Conservation (phyloP, 306 rosid species). For the Psophocarpus tetragonolobus region DNA sequence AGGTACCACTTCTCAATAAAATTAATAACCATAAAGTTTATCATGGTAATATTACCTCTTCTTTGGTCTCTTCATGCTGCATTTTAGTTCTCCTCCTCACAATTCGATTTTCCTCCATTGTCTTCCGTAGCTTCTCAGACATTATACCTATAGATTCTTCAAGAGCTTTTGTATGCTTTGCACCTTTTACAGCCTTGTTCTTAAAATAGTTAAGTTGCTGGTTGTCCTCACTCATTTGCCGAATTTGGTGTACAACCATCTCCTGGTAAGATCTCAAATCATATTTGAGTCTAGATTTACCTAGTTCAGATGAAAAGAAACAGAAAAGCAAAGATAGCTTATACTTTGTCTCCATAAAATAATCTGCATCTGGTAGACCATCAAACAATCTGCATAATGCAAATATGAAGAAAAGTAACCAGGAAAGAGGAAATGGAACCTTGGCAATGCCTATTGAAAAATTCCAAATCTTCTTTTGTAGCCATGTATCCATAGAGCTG, state of each 20-base stretch:
- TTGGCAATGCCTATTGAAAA: slow-evolving; percentile 70
- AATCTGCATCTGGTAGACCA: not conserved
- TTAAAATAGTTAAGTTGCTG: slow-evolving; percentile 56
- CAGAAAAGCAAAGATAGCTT: not conserved
- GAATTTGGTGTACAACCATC: slow-evolving; percentile 69
- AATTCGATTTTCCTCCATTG: slow-evolving; percentile 58
- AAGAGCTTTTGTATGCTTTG: slow-evolving; percentile 41
- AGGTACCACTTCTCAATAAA: not conserved
- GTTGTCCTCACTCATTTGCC: slow-evolving; percentile 87
- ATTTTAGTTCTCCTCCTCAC: slow-evolving; percentile 55
- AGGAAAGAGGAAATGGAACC: slow-evolving; percentile 47
- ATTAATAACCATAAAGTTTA: not conserved
- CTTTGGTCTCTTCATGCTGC: slow-evolving; percentile 66
- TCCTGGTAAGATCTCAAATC: slow-evolving; percentile 77
- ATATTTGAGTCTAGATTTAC: slow-evolving; percentile 67
- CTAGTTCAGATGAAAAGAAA: slow-evolving; percentile 39
- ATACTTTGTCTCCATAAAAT: not conserved
- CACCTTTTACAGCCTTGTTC: slow-evolving; percentile 48
- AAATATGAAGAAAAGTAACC: slow-evolving; percentile 11
- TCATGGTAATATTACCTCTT: slow-evolving; percentile 63
- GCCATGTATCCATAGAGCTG: slow-evolving; percentile 84
- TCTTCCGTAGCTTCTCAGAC: slow-evolving; percentile 55
- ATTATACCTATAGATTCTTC: slow-evolving; percentile 54
- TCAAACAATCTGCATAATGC: not conserved
- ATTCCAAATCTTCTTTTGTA: slow-evolving; percentile 65